Percentiles rank a stretch among this genome's conserved stretches.
Conservation (phyloP, 2,329 filamentous ascomycete genomes). For the Trichoderma aggressivum region DNA sequence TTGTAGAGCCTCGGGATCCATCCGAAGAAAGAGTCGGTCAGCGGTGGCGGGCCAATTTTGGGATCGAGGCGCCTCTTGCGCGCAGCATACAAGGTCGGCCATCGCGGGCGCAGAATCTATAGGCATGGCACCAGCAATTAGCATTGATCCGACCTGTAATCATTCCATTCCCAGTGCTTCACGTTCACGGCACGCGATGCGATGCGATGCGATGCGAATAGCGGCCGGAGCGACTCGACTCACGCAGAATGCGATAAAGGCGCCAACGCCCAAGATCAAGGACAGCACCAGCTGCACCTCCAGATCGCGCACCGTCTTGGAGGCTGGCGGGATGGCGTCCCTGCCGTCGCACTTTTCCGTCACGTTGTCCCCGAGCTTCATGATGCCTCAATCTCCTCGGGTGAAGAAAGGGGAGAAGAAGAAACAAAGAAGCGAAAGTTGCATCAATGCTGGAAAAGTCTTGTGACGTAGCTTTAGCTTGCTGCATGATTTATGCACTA, state of each 20-base stretch:
- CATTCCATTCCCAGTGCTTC: neutral
- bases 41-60: slow-evolving; percentile 62
- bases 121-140: neutral
- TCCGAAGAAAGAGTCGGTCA: slow-evolving; percentile 82
- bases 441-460: neutral
- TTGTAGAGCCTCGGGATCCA: slow-evolving; percentile 86
- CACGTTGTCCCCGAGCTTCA: slow-evolving; percentile 18
- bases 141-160: neutral
- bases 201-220: neutral
- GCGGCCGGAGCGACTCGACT: slow-evolving; percentile 25
- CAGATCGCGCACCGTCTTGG: slow-evolving; percentile 41
- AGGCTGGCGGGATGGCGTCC: slow-evolving; percentile 26
- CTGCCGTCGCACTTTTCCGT: slow-evolving; percentile 25
- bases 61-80: slow-evolving; percentile 71
- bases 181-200: neutral
- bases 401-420: neutral
- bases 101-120: slow-evolving; percentile 81
- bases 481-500: slow-evolving; percentile 12
- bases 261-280: slow-evolving; percentile 62
- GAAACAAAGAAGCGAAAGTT: neutral
- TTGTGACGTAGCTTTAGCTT: slow-evolving; percentile 13
- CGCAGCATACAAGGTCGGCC: slow-evolving; percentile 86
- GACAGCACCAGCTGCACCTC: slow-evolving; percentile 71
- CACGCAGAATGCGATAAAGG: slow-evolving; percentile 76
- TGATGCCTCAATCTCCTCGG: slow-evolving; percentile 11